A percentile compares a stretch with the other conserved stretches of the same genome.
Evolutionary conservation across 2,329 filamentous ascomycete genomes (phyloP).

Genomic region (Blastomyces parvus): DNA sequence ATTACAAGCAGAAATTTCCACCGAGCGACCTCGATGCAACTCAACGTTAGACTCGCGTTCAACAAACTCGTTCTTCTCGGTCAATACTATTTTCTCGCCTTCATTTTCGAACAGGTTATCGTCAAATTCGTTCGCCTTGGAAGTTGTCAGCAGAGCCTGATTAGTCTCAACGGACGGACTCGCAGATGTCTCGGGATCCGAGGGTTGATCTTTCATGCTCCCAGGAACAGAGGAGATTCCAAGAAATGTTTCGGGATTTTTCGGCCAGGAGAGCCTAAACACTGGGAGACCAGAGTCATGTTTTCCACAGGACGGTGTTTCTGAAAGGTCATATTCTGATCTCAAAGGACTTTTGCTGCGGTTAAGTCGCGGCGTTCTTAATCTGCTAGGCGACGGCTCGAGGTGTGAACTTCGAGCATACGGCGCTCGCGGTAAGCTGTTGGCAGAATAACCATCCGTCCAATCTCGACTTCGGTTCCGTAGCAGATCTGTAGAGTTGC

Average conservation of each 20-base stretch:
- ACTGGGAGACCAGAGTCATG: not conserved
- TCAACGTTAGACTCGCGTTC: not conserved
- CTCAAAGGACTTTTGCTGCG: conserved; percentile 1
- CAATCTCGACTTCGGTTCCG: conserved; percentile 5
- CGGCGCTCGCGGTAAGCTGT: not conserved
- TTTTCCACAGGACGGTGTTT: not conserved
- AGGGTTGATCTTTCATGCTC: not conserved
- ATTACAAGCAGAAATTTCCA: conserved; percentile 13
- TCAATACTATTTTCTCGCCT: conserved; percentile 14
- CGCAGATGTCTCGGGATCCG: not conserved
- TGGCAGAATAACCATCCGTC: not conserved
- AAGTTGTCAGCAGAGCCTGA: not conserved
- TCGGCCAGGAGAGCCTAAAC: conserved; percentile 4
- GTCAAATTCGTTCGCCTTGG: conserved; percentile 4
- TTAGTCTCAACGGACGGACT: not conserved
- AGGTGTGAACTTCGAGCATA: not conserved
- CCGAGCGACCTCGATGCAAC: not conserved
- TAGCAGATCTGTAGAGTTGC: not conserved
- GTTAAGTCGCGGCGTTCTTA: not conserved
- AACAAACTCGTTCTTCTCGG: conserved; percentile 11
- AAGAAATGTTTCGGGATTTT: not conserved
- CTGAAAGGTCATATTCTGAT: not conserved
- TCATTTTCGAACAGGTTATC: conserved; percentile 2
- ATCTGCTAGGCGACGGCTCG: not conserved
- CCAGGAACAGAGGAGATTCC: not conserved